Base-by-base conservation (phyloP, 2,329 filamentous ascomycete species). In the Helminthosporium solani region DNA sequence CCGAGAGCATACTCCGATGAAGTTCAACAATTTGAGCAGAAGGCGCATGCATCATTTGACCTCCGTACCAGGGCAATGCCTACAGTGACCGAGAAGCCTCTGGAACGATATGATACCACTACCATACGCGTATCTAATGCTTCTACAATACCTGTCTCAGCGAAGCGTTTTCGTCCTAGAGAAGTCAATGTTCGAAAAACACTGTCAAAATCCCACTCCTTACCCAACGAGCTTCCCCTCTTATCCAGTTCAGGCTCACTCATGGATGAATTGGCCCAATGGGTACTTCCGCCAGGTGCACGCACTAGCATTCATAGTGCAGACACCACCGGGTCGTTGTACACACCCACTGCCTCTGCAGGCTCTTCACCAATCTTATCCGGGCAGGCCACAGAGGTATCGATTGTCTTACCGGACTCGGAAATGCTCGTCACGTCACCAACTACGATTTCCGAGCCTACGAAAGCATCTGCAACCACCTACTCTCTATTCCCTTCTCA, bases 181-280 rank as follows among this genome's bases (percentile, higher is more conserved):
- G 46, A 53, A 1, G 40, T 64, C 7, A 42, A 56, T 12, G 55
- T 63, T 0, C 47, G 45, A 30, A 56, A 47, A 28, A 46, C 46
- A 8, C 37, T 40, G 2, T 34, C 40, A 6, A 60, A 46, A 30
- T 52, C 60, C 36, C 43, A 37, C 3, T 62, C 59, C 0, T 40
- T 60, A 3, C 57, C 60, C 2, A 49, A 46, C 2, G 41, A 52
- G 33, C 50, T 65, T 2, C 61, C 59, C 2, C 44, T 36, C 33
- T 28, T 61, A 1, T 48, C 52, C 4, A 54, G 47, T 16, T 54
- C 61, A 14, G 42, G 56, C 1, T 64, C 60, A 3, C 53, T 66
- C 12, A 51, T 57, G 19, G 53, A 56, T 15, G 61, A 64, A 19
- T 41, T 66, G n/a, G 53, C 52, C 2, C 42, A 49, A 2, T 63